phyloP scores from a whole-genome alignment of 139 green algal genomes.

The Limnomonas spitsbergensis region DNA sequence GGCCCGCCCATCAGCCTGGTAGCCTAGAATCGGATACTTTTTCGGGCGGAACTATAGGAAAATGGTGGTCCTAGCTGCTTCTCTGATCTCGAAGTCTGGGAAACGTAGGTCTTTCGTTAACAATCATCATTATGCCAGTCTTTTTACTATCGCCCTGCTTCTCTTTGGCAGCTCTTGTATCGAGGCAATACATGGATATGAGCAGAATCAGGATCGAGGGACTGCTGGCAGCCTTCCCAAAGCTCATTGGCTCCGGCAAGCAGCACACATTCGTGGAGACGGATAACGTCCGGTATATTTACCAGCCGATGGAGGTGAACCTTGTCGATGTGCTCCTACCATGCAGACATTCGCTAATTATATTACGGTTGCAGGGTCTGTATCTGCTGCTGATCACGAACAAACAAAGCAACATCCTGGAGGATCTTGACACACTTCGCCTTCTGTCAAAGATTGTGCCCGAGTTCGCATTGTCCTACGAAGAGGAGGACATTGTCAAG shows the following conservation, averaged over 20 bases:
- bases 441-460: slow-evolving; percentile 94
- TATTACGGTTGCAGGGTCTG: slow-evolving; percentile 60
- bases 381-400: slow-evolving; percentile 98
- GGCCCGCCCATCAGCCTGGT: too few relatives aligned
- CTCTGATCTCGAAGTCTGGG: slow-evolving; percentile 86
- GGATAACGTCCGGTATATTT: slow-evolving; percentile 98
- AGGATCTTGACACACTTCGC: slow-evolving; percentile 97
- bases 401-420: slow-evolving; percentile 96
- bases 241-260: slow-evolving; percentile 91
- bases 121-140: too few relatives aligned
- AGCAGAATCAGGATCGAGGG: slow-evolving; percentile 96
- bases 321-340: background rate
- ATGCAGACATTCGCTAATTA: background rate
- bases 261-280: slow-evolving; percentile 99
- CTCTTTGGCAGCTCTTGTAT: slow-evolving; percentile 85
- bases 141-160: slow-evolving; percentile 5
- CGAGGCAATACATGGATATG: slow-evolving; percentile 98
- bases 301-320: slow-evolving; percentile 95
- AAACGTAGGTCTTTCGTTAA: slow-evolving; percentile 68
- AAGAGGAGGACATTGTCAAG: slow-evolving; percentile 79
- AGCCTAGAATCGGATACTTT: too few relatives aligned
- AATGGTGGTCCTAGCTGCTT: slow-evolving; percentile 91
- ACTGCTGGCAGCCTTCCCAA: slow-evolving; percentile 96
- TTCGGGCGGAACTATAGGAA: too few relatives aligned
- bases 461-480: slow-evolving; percentile 73